Base-by-base conservation (phyloP, 2,329 filamentous ascomycete genomes). In the Diplodia mutila region DNA sequence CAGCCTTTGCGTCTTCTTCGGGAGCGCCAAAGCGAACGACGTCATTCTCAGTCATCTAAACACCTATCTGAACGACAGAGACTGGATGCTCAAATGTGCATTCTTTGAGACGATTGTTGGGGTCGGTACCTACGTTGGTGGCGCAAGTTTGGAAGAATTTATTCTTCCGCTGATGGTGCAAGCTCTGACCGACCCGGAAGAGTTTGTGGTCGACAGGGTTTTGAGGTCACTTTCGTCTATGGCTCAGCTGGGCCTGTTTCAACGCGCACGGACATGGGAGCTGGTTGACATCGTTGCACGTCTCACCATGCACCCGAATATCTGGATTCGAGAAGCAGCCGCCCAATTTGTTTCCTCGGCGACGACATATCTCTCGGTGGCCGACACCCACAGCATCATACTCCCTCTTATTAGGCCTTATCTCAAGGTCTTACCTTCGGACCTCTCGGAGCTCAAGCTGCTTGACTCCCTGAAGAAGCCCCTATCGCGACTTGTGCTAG, bases 91-190 rank as follows among this genome's bases (percentile, higher is more conserved):
- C 37, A 97, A 97, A 78, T 97, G 93, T 73, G 93, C 94, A 2
- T 98, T 98, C 76, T 97, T 99, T 74, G 94, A 97, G 75, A 92
- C 93, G 0, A 93, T 98, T 29, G 92, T 98, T 18, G 94, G 94
- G 3, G 94, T 99, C 71, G 92, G 94, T 4, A 88, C 92, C 1
- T 97, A 97, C 72, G 87, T 98, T 39, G 95, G 95, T 32, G 93
- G 91, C 69, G 91, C 90, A 39, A 96, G 90, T 72, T 81, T 99
- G 37, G 95, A 99, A 78, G 93, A 97, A 72, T 99, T 97, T 73
- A 97, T 98, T 71, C 81, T 99, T 29, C 95, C 96, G 0, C 84
- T 99, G 16, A 97, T 99, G 93, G 87, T 97, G 3, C 95, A 97
- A 78, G 94, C 95, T 8, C 83, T 99, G 73, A 93, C 93, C 0